These are phyloP conservation scores for Leishmania turanica DNA, from an alignment of 208 protist genomes.

Conservation along the genomic window DNA sequence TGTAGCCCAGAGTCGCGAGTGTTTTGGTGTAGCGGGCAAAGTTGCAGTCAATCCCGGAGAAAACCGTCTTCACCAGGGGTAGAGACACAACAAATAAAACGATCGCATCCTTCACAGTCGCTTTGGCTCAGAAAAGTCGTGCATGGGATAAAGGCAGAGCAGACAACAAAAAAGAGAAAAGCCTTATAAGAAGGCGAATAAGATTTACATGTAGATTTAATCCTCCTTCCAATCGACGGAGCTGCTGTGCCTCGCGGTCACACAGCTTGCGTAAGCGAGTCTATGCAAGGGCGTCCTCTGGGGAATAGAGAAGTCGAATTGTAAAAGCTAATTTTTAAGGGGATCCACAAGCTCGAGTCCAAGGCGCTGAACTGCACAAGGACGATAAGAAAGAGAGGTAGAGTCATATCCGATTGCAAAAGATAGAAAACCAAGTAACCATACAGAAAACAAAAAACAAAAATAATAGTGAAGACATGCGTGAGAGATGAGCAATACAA, in stretches of 20 bases:
- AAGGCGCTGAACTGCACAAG: too few species aligned
- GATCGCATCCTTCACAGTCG: neutral
- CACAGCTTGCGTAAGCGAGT: neutral
- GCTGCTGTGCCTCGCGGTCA: neutral
- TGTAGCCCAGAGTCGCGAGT: slow-evolving; percentile 18
- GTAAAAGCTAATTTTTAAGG: neutral
- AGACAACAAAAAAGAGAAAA: neutral
- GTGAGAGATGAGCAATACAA: neutral
- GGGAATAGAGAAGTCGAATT: neutral
- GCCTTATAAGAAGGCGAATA: neutral
- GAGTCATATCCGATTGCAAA: neutral
- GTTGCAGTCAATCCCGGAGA: slow-evolving; percentile 46
- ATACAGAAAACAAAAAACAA: neutral
- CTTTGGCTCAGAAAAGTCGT: neutral
- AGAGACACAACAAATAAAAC: neutral
- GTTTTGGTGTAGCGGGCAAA: slow-evolving; percentile 38
- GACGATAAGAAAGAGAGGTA: neutral
- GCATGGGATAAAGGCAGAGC: neutral
- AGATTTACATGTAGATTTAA: neutral
- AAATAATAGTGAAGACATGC: neutral
- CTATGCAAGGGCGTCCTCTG: too few species aligned
- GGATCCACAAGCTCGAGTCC: neutral
- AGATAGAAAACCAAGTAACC: neutral
- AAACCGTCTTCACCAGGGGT: neutral
- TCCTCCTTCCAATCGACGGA: neutral